phyloP scores from a whole-genome alignment of 495 filamentous ascomycete genomes.

The Apiosordaria backusii region DNA sequence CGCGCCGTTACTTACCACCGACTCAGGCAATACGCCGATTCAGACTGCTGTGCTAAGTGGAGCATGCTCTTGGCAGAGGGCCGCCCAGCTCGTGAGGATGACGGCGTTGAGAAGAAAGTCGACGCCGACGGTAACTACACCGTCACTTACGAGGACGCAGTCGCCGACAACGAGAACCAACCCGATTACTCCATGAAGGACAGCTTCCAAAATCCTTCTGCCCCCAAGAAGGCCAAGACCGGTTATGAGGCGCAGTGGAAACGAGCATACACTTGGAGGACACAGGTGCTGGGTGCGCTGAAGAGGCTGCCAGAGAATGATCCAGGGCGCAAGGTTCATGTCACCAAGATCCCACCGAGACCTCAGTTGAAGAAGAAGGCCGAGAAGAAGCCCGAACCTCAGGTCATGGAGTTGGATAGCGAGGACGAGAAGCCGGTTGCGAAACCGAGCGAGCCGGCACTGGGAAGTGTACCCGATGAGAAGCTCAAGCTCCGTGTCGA shows the following conservation, averaged over 20 bases:
- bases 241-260: constrained; percentile 33
- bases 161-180: constrained; percentile 27
- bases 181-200: constrained; percentile 18
- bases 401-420: constrained; percentile 33
- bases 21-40: constrained; percentile 70
- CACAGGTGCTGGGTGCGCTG: constrained; percentile 47
- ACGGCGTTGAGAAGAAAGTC: constrained; percentile 39
- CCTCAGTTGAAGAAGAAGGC: constrained; percentile 29
- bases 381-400: constrained; percentile 16
- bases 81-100: constrained; percentile 38
- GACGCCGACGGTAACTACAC: constrained; percentile 41
- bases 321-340: constrained; percentile 52
- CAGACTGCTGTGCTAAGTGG: constrained; percentile 65
- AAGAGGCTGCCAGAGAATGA: constrained; percentile 63
- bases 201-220: not conserved
- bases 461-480: constrained; percentile 27
- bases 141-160: constrained; percentile 27
- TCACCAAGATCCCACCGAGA: constrained; percentile 62
- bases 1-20: constrained; percentile 70
- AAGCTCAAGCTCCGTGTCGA: constrained; percentile 32
- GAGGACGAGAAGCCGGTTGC: constrained; percentile 26
- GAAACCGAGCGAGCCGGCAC: constrained; percentile 15
- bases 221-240: constrained; percentile 15
- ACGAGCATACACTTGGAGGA: constrained; percentile 39
- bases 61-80: constrained; percentile 55